A percentile compares a stretch with the other conserved stretches of the same genome.
phyloP scores from a whole-genome alignment of 495 filamentous ascomycete species.

The Penicillium diatomitis region DNA sequence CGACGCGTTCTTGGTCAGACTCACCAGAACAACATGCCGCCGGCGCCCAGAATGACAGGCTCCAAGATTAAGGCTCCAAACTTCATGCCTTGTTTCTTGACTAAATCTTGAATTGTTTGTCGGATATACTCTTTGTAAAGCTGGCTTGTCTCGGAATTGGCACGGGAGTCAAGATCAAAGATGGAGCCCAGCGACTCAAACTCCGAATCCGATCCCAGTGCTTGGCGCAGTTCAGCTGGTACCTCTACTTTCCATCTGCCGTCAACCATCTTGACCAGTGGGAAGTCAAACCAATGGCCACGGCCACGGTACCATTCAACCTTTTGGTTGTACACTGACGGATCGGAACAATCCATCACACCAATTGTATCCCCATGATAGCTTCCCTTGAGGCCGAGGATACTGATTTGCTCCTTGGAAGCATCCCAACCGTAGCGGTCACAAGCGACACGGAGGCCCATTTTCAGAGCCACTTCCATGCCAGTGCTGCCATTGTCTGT shows the following conservation, averaged over 20 bases:
- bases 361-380: conserved; percentile 81
- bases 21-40: conserved; percentile 69
- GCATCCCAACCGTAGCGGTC: conserved; percentile 54
- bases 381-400: conserved; percentile 63
- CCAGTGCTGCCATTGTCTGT: conserved; percentile 74
- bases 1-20: conserved; percentile 7
- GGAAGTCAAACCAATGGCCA: conserved; percentile 70
- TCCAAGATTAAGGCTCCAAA: conserved; percentile 71
- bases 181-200: conserved; percentile 47
- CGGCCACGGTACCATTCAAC: conserved; percentile 71
- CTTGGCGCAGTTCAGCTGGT: conserved; percentile 36
- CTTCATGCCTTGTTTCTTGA: conserved; percentile 44
- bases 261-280: conserved; percentile 51
- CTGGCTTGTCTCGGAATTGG: conserved; percentile 26
- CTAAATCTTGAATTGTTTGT: conserved; percentile 38
- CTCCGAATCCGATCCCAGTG: conserved; percentile 34
- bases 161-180: conserved; percentile 50
- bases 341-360: conserved; percentile 70
- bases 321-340: conserved; percentile 61
- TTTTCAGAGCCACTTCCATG: conserved; percentile 72
- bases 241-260: conserved; percentile 55
- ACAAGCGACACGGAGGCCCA: conserved; percentile 58
- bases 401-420: conserved; percentile 44
- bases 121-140: conserved; percentile 52
- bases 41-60: conserved; percentile 65